Base-by-base conservation (phyloP, 2,329 filamentous ascomycete species). In the Leptosphaerulina australis region DNA sequence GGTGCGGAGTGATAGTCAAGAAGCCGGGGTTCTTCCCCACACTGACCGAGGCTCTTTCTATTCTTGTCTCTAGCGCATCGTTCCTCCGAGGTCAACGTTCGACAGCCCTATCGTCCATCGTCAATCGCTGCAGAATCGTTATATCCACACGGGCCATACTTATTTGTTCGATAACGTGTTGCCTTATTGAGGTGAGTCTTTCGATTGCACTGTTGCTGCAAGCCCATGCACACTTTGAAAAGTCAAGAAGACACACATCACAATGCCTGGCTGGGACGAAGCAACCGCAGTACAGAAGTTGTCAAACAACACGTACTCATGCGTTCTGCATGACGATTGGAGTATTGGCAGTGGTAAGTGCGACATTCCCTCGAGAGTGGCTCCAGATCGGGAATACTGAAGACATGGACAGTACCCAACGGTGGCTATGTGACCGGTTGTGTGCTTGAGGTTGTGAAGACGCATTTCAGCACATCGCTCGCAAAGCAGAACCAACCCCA, bases 391-490 rank as follows among this genome's bases (percentile, higher is more conserved):
- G 33, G n/a, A 20, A 6, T 3, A 2, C 44, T 35, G 26, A n/a
- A n/a, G n/a, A n/a, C n/a, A n/a, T n/a, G n/a, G n/a, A n/a, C 63
- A 86, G 87, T 90, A 10, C 86, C 87, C 5, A 85, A 90, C 68
- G 87, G 87, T 43, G 87, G 87, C 50, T 88, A 86, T 61, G 82
- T 88, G 12, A 85, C 86, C 8, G 79, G 84, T 0, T 77, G 81
- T 38, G 79, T 90, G 54, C 78, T 87, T 54, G 77, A 79, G 44
- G 82, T 85, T 14, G 83, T 83, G 18, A 72, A 74, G 8, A 77
- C 74, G 2, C 86, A 88, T 69, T 86, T 87, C 74, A 70, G 58
- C 20, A 81, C 78, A 5, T 81, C 84, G 5, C 80, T 86, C 15
- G 73, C 77, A 52, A 76, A 79, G 40, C 81, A 81, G 40, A 80